These are phyloP conservation scores for Chytridium lagenaria DNA, from an alignment of 371 early-diverging fungal genomes.

Conservation along the genomic window DNA sequence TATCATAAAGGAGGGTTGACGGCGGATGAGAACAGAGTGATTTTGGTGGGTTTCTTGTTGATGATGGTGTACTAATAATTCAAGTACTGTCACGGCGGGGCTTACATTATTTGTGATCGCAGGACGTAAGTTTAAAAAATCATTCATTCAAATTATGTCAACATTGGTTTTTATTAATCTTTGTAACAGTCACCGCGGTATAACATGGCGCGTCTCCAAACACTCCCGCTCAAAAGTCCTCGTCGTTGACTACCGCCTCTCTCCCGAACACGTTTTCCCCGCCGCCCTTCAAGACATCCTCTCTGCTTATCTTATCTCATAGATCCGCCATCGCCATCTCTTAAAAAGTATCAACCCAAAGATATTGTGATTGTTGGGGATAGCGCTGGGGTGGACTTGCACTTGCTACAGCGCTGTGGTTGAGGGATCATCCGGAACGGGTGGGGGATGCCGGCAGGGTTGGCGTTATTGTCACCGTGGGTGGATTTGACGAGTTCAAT, in stretches of 20 bases:
- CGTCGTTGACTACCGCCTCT: constrained; percentile 77
- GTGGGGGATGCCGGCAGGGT: constrained; percentile 55
- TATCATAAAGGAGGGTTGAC: constrained; percentile 4
- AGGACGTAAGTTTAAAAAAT: too few species aligned
- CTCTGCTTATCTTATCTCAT: constrained; percentile 78
- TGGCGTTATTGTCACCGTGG: constrained; percentile 66
- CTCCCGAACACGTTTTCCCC: constrained; percentile 85
- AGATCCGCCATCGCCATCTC: constrained; percentile 49
- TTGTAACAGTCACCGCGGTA: constrained; percentile 47
- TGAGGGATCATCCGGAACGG: constrained; percentile 43
- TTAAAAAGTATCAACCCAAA: constrained; percentile 51
- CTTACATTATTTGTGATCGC: constrained; percentile 34
- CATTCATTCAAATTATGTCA: too few species aligned
- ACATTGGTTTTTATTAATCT: too few species aligned
- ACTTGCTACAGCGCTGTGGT: constrained; percentile 43
- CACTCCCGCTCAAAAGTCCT: constrained; percentile 45
- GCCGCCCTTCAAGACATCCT: constrained; percentile 81
- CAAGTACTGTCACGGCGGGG: constrained; percentile 61
- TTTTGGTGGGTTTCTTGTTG: background rate
- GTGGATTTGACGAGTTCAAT: constrained; percentile 60
- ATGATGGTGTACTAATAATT: constrained; percentile 5
- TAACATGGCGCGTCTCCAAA: constrained; percentile 51
- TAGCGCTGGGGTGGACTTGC: constrained; percentile 71
- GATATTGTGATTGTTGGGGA: constrained; percentile 73
- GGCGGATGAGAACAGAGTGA: constrained; percentile 5